A percentile compares a stretch with the other conserved stretches of the same genome.
phyloP scores from a whole-genome alignment of 495 filamentous ascomycete genomes.

The Tirmania nivea region DNA sequence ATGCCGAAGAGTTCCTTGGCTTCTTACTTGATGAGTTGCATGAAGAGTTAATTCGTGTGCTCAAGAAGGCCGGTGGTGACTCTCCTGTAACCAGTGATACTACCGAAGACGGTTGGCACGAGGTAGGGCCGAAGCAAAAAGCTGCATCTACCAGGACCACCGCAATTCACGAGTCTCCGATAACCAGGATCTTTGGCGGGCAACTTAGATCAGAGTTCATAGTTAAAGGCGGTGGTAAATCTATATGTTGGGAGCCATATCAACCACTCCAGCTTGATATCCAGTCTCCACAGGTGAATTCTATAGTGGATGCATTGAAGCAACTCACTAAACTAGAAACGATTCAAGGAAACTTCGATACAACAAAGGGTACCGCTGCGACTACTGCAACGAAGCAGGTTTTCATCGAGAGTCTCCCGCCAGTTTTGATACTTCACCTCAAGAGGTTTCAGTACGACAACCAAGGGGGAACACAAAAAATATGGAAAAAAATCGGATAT shows the following conservation, averaged over 20 bases:
- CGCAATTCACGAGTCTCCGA: slow-evolving; percentile 55
- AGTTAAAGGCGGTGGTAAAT: slow-evolving; percentile 68
- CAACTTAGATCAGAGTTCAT: slow-evolving; percentile 75
- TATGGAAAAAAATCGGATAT: slow-evolving; percentile 96
- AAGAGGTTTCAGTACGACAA: slow-evolving; percentile 95
- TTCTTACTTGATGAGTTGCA: slow-evolving; percentile 84
- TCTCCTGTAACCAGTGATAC: slow-evolving; percentile 18
- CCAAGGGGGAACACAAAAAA: slow-evolving; percentile 79
- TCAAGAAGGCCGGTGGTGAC: slow-evolving; percentile 27
- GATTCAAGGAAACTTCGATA: slow-evolving; percentile 70
- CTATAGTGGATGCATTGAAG: slow-evolving; percentile 78
- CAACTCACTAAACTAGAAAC: slow-evolving; percentile 63
- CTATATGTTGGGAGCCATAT: slow-evolving; percentile 79
- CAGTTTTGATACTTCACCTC: slow-evolving; percentile 80
- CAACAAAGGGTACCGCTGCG: slow-evolving; percentile 51
- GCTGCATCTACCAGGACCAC: slow-evolving; percentile 71
- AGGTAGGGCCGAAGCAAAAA: slow-evolving; percentile 84
- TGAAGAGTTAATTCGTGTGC: slow-evolving; percentile 67
- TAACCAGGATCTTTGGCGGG: slow-evolving; percentile 88
- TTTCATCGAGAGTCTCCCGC: slow-evolving; percentile 79
- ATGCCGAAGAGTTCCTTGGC: slow-evolving; percentile 91
- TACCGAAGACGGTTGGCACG: slow-evolving; percentile 50
- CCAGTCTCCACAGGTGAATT: slow-evolving; percentile 57
- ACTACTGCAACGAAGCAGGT: slow-evolving; percentile 68
- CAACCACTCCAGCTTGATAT: slow-evolving; percentile 93